Base-by-base conservation (phyloP, 257 asterid genomes). In the Solanum virginianum region DNA sequence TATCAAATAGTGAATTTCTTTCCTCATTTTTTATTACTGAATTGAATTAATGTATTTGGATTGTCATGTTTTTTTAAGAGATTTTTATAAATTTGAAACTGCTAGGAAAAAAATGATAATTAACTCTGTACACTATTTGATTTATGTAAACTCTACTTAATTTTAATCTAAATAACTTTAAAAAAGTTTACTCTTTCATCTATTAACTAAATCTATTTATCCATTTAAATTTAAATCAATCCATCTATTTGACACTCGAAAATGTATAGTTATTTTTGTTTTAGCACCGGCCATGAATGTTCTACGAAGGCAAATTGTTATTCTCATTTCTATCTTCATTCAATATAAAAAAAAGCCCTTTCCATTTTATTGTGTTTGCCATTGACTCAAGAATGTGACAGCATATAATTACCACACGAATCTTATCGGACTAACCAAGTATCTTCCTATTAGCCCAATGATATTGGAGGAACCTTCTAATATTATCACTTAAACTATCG, bases 81-180 rank as follows among this genome's bases (percentile, higher is more conserved):
- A 29, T 29, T 29, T 29, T 29, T 29, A 29, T 29, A 2, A 29
- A 29, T 29, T 29, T 29, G 3, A 29, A 29, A 29, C 3, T 29
- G 32, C 0, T 29, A 29, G 3, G 32, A 29, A 29, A 29, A 29
- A 29, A 29, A 29, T 29, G 3, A 29, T 29, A 29, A 29, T 29
- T 29, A 29, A 29, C 32, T 29, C 32, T 2, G 32, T 29, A 29
- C 32, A 29, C 3, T 29, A 29, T 29, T 29, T 29, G 3, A 29
- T 32, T 32, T 32, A 32, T 32, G 36, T 32, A 32, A 32, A 3
- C 0, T 32, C 36, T 32, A 32, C 4, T 32, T 32, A 32, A 60
- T 60, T 60, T 60, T n/a, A 60, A n/a, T 0, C 0, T 0, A n/a
- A n/a, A 60, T 57, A 57, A 57, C 0, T 8, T 18, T 57, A 0